A percentile compares a stretch with the other conserved stretches of the same genome.
These are phyloP conservation scores for Eurotiales sp. DNA, from an alignment of 2,329 filamentous ascomycete species.

Conservation along the genomic window DNA sequence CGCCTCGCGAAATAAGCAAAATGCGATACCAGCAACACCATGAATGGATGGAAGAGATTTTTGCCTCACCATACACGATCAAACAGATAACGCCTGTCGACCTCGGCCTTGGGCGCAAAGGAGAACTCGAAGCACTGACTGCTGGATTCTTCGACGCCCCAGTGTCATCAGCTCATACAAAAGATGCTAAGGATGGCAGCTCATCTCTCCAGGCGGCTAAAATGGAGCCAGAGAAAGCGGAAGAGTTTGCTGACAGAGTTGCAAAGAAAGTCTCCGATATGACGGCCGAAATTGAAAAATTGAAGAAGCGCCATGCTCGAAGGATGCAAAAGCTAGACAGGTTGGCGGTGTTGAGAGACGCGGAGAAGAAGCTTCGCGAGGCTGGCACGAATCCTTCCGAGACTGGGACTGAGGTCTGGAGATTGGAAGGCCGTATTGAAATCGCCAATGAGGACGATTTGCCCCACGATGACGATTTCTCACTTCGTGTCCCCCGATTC, in stretches of 20 bases:
- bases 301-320: slow-evolving; percentile 75
- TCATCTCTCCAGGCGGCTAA: slow-evolving; percentile 50
- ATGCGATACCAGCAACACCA: slow-evolving; percentile 90
- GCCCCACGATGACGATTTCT: slow-evolving; percentile 26
- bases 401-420: slow-evolving; percentile 59
- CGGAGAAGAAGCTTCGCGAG: slow-evolving; percentile 71
- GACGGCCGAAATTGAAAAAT: slow-evolving; percentile 75
- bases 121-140: slow-evolving; percentile 76
- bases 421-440: slow-evolving; percentile 54
- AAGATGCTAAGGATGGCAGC: slow-evolving; percentile 27
- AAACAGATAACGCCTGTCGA: slow-evolving; percentile 82
- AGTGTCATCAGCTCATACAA: slow-evolving; percentile 24
- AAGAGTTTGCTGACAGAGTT: slow-evolving; percentile 79
- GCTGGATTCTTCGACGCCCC: slow-evolving; percentile 75
- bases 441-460: slow-evolving; percentile 32
- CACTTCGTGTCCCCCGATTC: slow-evolving; percentile 41
- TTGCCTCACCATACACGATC: slow-evolving; percentile 84
- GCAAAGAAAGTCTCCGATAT: slow-evolving; percentile 68
- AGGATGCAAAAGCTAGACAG: slow-evolving; percentile 71
- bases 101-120: slow-evolving; percentile 78
- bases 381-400: slow-evolving; percentile 56
- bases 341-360: slow-evolving; percentile 64
- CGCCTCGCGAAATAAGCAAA: slow-evolving; percentile 82
- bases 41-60: slow-evolving; percentile 98
- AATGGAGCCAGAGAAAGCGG: slow-evolving; percentile 70